Evolutionary conservation across 768 basidiomycete species (phyloP).

Genomic region (Boletales sp.): DNA sequence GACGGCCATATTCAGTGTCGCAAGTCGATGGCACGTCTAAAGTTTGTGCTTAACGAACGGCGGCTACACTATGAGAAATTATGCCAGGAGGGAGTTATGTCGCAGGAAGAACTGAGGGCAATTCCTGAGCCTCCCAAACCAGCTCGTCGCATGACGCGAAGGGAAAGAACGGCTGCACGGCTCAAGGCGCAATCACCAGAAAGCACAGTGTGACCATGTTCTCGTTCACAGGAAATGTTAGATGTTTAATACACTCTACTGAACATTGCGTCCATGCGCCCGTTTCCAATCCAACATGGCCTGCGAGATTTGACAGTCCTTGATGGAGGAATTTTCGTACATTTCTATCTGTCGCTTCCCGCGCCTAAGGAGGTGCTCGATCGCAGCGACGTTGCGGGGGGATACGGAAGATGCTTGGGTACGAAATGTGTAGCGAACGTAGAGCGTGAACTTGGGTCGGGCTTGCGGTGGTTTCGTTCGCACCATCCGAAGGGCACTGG

Average conservation of each 20-base stretch:
- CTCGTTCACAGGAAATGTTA: constrained; percentile 3
- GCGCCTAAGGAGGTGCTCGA: constrained; percentile 75
- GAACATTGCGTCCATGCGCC: constrained; percentile 14
- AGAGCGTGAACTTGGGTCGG: constrained; percentile 63
- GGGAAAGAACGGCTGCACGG: constrained; percentile 15
- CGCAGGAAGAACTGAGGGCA: constrained; percentile 16
- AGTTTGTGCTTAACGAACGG: constrained; percentile 87
- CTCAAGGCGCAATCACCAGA: constrained; percentile 6
- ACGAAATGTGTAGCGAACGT: constrained; percentile 68
- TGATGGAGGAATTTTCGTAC: constrained; percentile 64
- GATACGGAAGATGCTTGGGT: constrained; percentile 57
- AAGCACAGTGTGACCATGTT: constrained; percentile 1
- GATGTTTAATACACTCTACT: constrained; percentile 2
- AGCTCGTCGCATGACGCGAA: constrained; percentile 18
- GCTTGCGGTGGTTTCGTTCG: constrained; percentile 58
- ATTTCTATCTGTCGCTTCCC: constrained; percentile 64
- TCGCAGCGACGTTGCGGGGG: constrained; percentile 60
- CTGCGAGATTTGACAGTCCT: constrained; percentile 69
- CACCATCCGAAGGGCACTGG: constrained; percentile 74
- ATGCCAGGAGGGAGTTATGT: constrained; percentile 13
- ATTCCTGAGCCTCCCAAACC: constrained; percentile 11
- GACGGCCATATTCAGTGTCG: constrained; percentile 55
- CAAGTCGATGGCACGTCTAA: constrained; percentile 96
- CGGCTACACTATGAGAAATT: constrained; percentile 68
- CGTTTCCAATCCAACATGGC: constrained; percentile 68